These are phyloP conservation scores for Mediolabrus comicus DNA, from an alignment of 108 stramenopile genomes.

Conservation along the genomic window DNA sequence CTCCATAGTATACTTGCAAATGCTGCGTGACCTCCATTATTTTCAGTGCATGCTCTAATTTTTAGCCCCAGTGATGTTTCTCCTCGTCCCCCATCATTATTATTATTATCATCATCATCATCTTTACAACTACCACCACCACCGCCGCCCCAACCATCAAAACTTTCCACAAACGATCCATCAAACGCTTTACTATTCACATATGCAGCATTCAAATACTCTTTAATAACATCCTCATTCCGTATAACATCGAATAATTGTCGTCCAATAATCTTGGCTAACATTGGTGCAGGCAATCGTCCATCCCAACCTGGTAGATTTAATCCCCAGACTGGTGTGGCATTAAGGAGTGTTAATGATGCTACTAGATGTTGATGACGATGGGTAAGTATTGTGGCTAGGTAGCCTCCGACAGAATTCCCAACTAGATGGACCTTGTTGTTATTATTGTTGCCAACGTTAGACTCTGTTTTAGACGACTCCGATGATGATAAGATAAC, in stretches of 20 bases:
- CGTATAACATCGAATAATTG: conserved; percentile 70
- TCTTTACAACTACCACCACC: not conserved
- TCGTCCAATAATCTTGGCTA: conserved; percentile 63
- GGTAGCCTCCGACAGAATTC: conserved; percentile 77
- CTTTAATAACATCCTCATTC: conserved; percentile 58
- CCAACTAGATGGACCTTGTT: conserved; percentile 70
- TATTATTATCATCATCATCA: not conserved
- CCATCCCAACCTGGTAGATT: conserved; percentile 83
- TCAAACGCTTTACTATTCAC: conserved; percentile 52
- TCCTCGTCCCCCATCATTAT: conserved; percentile 9
- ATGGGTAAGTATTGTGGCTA: conserved; percentile 59
- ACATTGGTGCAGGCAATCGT: conserved; percentile 55
- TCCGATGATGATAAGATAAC: conserved; percentile 37
- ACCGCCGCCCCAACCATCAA: not conserved
- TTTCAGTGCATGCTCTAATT: conserved; percentile 71
- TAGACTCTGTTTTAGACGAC: no score
- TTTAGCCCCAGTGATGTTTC: conserved; percentile 5
- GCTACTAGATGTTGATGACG: conserved; percentile 55
- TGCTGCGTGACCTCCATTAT: conserved; percentile 84
- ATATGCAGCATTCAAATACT: conserved; percentile 65
- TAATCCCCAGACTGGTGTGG: conserved; percentile 87
- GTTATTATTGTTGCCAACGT: no score
- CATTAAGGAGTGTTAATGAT: conserved; percentile 67
- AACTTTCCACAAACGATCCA: conserved; percentile 27
- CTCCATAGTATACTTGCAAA: conserved; percentile 83